Percentiles rank a stretch among this genome's conserved stretches.
Conservation (phyloP, 129 eudicot genomes). For the Flaveria ramosissima region DNA sequence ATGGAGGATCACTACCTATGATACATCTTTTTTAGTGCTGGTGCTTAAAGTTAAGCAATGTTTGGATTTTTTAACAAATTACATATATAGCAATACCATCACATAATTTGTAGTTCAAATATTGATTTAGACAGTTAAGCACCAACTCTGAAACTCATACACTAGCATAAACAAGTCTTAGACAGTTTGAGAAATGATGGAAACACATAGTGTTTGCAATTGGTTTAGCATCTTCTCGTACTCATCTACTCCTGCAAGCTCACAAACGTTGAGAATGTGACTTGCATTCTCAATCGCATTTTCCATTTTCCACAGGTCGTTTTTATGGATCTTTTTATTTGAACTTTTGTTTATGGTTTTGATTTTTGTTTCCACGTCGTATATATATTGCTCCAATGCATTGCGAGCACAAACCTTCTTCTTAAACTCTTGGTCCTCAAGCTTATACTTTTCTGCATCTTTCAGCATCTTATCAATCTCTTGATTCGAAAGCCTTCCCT, state of each 20-base stretch:
- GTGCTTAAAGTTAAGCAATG: too few relatives aligned
- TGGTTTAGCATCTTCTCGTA: slow-evolving; percentile 7
- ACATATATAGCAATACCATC: too few relatives aligned
- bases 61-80: too few relatives aligned
- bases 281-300: slow-evolving; percentile 9
- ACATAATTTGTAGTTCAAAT: too few relatives aligned
- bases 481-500: slow-evolving; percentile 28
- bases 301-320: slow-evolving; percentile 16
- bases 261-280: background rate
- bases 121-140: too few relatives aligned
- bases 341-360: background rate
- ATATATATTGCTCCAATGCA: slow-evolving; percentile 21
- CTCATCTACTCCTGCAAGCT: slow-evolving; percentile 11
- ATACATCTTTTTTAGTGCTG: too few relatives aligned
- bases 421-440: slow-evolving; percentile 17
- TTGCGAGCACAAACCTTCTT: slow-evolving; percentile 21
- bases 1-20: too few relatives aligned
- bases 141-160: too few relatives aligned
- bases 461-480: slow-evolving; percentile 25
- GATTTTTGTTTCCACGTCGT: slow-evolving; percentile 9
- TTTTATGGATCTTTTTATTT: slow-evolving; percentile 5
- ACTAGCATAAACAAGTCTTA: too few relatives aligned
- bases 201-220: slow-evolving; percentile 14
- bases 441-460: slow-evolving; percentile 10
- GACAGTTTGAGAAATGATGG: slow-evolving; percentile 5